Conservation (phyloP, 2,329 filamentous ascomycete genomes). For the Cercospora sesami region DNA sequence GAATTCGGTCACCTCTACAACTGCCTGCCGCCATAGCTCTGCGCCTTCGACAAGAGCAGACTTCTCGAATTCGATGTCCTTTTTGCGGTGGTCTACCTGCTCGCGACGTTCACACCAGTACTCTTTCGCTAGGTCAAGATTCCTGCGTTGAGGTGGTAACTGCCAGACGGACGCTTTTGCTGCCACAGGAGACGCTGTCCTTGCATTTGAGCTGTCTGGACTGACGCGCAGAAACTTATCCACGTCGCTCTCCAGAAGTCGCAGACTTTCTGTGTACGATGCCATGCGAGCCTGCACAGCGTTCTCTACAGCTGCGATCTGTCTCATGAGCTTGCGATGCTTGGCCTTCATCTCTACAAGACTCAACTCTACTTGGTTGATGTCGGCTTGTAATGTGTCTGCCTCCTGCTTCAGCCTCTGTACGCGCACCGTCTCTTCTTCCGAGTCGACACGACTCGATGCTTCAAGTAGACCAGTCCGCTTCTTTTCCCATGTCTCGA, state of each 20-base stretch:
- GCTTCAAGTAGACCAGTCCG: slow-evolving; percentile 57
- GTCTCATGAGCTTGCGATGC: slow-evolving; percentile 59
- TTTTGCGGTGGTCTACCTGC: slow-evolving; percentile 56
- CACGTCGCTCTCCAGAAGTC: slow-evolving; percentile 65
- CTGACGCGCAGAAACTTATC: slow-evolving; percentile 53
- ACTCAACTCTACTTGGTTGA: slow-evolving; percentile 64
- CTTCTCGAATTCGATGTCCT: slow-evolving; percentile 61
- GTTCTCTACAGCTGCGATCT: slow-evolving; percentile 64
- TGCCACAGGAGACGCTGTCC: slow-evolving; percentile 20
- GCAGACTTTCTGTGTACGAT: slow-evolving; percentile 67
- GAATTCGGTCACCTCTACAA: slow-evolving; percentile 62
- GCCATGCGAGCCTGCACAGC: slow-evolving; percentile 69
- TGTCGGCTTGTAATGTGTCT: slow-evolving; percentile 60
- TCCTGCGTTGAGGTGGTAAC: slow-evolving; percentile 66
- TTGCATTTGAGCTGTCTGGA: slow-evolving; percentile 17
- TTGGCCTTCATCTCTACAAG: slow-evolving; percentile 62
- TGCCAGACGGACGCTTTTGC: slow-evolving; percentile 37
- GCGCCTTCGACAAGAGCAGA: slow-evolving; percentile 67
- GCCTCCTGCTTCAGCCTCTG: slow-evolving; percentile 54
- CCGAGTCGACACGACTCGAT: slow-evolving; percentile 57
- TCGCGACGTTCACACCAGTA: slow-evolving; percentile 68
- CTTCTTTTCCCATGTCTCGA: slow-evolving; percentile 61
- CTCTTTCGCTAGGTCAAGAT: slow-evolving; percentile 67
- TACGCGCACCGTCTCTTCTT: slow-evolving; percentile 59
- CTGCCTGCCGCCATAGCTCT: slow-evolving; percentile 64